Conservation (phyloP, 2,329 filamentous ascomycete species). For the Bimuria novae-zelandiae region DNA sequence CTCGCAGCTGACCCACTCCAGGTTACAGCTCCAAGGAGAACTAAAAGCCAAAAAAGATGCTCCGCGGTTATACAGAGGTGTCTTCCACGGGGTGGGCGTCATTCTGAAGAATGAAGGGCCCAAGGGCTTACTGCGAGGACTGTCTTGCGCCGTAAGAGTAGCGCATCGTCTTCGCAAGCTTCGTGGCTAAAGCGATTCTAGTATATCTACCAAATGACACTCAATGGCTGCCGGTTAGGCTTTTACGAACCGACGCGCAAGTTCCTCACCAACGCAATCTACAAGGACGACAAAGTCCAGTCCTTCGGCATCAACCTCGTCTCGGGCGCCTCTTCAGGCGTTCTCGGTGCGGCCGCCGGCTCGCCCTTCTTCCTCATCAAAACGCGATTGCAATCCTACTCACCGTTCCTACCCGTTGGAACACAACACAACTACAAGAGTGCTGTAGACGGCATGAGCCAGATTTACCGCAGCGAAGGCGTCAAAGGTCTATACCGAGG, state of each 20-base stretch:
- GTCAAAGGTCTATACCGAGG: slow-evolving; percentile 84
- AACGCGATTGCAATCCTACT: slow-evolving; percentile 92
- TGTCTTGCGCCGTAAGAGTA: slow-evolving; percentile 74
- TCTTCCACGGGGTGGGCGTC: slow-evolving; percentile 86
- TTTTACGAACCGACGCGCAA: slow-evolving; percentile 96
- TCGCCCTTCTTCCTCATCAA: slow-evolving; percentile 98
- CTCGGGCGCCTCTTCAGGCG: slow-evolving; percentile 83
- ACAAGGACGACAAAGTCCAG: slow-evolving; percentile 75
- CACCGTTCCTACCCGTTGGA: slow-evolving; percentile 87
- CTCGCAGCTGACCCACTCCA: slow-evolving; percentile 41
- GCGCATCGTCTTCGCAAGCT: not conserved
- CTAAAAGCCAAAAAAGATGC: slow-evolving; percentile 85
- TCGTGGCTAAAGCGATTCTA: slow-evolving; percentile 34
- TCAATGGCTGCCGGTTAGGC: slow-evolving; percentile 94
- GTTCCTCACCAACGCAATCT: slow-evolving; percentile 69
- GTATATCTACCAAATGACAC: slow-evolving; percentile 94
- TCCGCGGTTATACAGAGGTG: slow-evolving; percentile 86
- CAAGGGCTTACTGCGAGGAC: slow-evolving; percentile 81
- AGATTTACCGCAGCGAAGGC: slow-evolving; percentile 81
- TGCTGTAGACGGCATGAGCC: slow-evolving; percentile 77
- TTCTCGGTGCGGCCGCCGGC: slow-evolving; percentile 89
- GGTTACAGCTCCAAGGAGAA: slow-evolving; percentile 95
- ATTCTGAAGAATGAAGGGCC: slow-evolving; percentile 91
- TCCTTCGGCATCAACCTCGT: slow-evolving; percentile 92
- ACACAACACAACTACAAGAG: slow-evolving; percentile 95